phyloP scores from a whole-genome alignment of 345 rosid genomes.

The Heritiera fomes region DNA sequence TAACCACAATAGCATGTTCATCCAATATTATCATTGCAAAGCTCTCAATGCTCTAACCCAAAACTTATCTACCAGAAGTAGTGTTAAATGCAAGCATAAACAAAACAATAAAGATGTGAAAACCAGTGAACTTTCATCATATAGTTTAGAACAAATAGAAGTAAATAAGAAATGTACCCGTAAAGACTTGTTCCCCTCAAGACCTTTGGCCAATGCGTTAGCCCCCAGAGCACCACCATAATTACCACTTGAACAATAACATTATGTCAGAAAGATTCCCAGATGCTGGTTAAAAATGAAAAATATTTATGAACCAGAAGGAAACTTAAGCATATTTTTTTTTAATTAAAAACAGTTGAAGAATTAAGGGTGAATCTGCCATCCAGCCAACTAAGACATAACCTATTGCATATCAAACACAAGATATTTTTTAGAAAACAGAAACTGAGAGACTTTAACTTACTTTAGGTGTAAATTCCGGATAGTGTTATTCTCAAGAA shows the following conservation, averaged over 20 bases:
- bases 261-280: conserved; percentile 31
- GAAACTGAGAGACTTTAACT: conserved; percentile 34
- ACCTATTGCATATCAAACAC: background rate
- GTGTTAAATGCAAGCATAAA: background rate
- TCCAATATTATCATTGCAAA: background rate
- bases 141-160: conserved; percentile 3
- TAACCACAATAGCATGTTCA: background rate
- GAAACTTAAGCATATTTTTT: conserved; percentile 12
- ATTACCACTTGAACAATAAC: conserved; percentile 67
- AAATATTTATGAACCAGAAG: conserved; percentile 12
- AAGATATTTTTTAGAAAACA: conserved; percentile 4
- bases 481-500: conserved; percentile 65
- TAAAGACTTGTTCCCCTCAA: conserved; percentile 82
- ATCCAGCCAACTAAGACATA: conserved; percentile 11
- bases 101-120: background rate
- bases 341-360: conserved; percentile 22
- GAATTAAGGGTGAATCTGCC: background rate
- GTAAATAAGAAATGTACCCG: conserved; percentile 46
- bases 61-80: background rate
- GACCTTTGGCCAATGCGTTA: conserved; percentile 91
- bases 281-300: conserved; percentile 15
- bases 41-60: background rate
- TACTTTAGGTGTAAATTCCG: conserved; percentile 82
- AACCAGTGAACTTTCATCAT: background rate
- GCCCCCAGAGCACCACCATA: conserved; percentile 97